phyloP scores from a whole-genome alignment of 495 filamentous ascomycete genomes.

The Jackrogersella minutella region DNA sequence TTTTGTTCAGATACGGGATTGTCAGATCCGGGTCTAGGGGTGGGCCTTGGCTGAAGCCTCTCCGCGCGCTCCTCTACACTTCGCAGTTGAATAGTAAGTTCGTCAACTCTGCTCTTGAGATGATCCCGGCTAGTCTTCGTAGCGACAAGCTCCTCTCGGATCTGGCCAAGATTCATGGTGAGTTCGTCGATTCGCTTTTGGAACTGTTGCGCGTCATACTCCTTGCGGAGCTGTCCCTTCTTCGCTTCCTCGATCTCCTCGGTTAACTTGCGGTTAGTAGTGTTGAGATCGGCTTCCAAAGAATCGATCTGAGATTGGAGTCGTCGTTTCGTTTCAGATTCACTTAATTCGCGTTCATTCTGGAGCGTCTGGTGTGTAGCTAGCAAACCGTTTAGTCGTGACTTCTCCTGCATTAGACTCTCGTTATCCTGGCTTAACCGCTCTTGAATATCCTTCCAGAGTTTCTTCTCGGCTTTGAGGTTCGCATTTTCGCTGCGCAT shows the following conservation, averaged over 20 bases:
- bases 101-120: conserved; percentile 84
- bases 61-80: conserved; percentile 86
- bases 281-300: conserved; percentile 77
- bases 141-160: conserved; percentile 82
- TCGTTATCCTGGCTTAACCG: conserved; percentile 87
- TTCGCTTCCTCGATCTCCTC: conserved; percentile 84
- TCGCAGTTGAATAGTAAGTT: conserved; percentile 84
- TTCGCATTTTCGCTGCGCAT: conserved; percentile 91
- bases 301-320: conserved; percentile 78
- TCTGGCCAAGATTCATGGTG: conserved; percentile 74
- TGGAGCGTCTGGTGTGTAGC: conserved; percentile 82
- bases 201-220: conserved; percentile 84
- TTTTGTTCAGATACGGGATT: conserved; percentile 53
- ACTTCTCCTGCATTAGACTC: conserved; percentile 79
- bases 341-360: conserved; percentile 88
- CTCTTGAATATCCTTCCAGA: conserved; percentile 91
- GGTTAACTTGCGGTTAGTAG: conserved; percentile 81
- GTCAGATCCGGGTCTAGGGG: conserved; percentile 58
- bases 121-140: conserved; percentile 87
- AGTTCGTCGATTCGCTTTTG: conserved; percentile 92
- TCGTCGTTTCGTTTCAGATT: conserved; percentile 79
- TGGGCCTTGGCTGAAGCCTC: conserved; percentile 77
- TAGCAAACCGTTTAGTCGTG: conserved; percentile 79
- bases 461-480: conserved; percentile 87
- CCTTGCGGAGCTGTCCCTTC: conserved; percentile 78